Evolutionary conservation across 2,329 filamentous ascomycete species (phyloP).

Genomic region (Neocucurbitaria cava): DNA sequence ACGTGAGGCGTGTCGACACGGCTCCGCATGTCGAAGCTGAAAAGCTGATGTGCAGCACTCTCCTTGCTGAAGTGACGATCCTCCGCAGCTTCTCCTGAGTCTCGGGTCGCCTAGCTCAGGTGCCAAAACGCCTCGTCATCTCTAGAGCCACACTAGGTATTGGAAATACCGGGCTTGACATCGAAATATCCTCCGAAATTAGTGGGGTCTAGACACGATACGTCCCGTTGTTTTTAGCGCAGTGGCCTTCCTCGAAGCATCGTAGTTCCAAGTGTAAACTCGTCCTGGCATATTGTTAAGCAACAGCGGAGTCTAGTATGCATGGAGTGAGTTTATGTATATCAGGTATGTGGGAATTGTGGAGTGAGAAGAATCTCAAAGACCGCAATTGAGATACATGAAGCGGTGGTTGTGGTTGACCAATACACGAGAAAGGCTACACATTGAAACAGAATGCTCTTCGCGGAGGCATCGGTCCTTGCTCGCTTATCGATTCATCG

Average conservation of each 20-base stretch:
- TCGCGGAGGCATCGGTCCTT: neutral
- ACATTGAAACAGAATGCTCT: too few species aligned
- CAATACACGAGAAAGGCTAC: too few species aligned
- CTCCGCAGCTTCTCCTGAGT: conserved; percentile 1
- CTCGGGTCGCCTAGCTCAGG: conserved; percentile 2
- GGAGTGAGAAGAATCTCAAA: neutral
- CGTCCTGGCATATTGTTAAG: too few species aligned
- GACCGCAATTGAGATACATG: neutral
- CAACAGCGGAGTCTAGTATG: too few species aligned
- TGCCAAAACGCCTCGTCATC: conserved; percentile 1
- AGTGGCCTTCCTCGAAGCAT: neutral
- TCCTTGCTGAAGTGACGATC: neutral
- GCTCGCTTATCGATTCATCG: neutral
- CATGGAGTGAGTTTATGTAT: neutral
- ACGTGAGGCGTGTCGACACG: neutral
- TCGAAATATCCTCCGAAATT: neutral
- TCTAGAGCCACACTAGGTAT: conserved; percentile 1
- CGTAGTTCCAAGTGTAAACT: too few species aligned
- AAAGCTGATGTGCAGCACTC: neutral
- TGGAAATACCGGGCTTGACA: neutral
- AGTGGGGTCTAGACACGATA: neutral
- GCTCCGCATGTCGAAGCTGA: neutral
- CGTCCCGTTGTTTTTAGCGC: neutral
- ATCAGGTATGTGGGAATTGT: neutral
- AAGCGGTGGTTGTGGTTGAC: too few species aligned